These are phyloP conservation scores for Cucumis sativus DNA, from an alignment of 306 rosid genomes.

Conservation along the genomic window Cucumber_9930_V3 NC_026659.2:29988501-29989000, in stretches of 20 bases:
- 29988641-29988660: background rate
- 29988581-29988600: constrained; percentile 96
- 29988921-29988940: background rate
- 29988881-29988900: background rate
- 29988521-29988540: constrained; percentile 3
- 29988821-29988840: background rate
- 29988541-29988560: constrained; percentile 93
- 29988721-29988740: background rate
- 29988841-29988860: background rate
- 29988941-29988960: background rate
- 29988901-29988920: background rate
- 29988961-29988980: background rate
- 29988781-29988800: background rate
- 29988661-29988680: background rate
- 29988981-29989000: background rate
- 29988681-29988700: background rate
- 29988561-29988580: constrained; percentile 92
- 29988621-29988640: background rate
- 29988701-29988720: background rate
- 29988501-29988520: background rate
- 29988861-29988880: background rate
- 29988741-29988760: background rate
- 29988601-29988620: constrained; percentile 47
- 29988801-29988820: background rate
- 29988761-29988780: background rate